Percentiles rank a stretch among this genome's conserved stretches.
Conservation (phyloP, 2,329 filamentous ascomycete species). For the Aureobasidium sp. region DNA sequence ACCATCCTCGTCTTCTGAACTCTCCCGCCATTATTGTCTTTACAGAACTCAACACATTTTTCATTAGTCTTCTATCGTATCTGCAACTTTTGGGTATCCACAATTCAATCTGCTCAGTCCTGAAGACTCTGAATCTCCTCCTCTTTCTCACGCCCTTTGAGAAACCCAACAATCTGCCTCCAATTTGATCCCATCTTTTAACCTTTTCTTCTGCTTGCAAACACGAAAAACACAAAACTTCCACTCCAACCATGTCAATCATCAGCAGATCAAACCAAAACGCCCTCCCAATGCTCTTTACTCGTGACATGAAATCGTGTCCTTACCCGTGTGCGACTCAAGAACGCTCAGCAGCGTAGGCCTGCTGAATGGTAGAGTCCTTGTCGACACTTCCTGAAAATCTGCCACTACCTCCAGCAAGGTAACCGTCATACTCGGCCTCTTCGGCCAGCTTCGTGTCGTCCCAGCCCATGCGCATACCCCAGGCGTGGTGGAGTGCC, state of each 20-base stretch:
- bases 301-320: background rate
- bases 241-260: background rate
- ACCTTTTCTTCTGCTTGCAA: background rate
- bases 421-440: constrained; percentile 35
- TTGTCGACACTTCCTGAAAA: constrained; percentile 28
- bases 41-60: constrained; percentile 3
- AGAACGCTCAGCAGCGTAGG: background rate
- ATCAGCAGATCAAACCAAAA: background rate
- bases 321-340: background rate
- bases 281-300: background rate
- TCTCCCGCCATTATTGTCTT: no score
- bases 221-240: background rate
- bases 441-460: constrained; percentile 30
- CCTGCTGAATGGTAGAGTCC: background rate
- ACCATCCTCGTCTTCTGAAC: no score
- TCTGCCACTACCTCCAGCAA: constrained; percentile 36
- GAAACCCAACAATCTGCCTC: background rate
- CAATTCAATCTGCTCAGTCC: background rate
- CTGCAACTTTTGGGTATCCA: background rate
- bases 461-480: constrained; percentile 29
- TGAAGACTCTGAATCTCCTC: background rate
- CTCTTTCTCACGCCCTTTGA: background rate
- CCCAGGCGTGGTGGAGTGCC: constrained; percentile 26
- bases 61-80: background rate
- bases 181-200: background rate